Evolutionary conservation across 2,329 filamentous ascomycete genomes (phyloP).

Genomic region (Trichoderma lentiforme): DNA sequence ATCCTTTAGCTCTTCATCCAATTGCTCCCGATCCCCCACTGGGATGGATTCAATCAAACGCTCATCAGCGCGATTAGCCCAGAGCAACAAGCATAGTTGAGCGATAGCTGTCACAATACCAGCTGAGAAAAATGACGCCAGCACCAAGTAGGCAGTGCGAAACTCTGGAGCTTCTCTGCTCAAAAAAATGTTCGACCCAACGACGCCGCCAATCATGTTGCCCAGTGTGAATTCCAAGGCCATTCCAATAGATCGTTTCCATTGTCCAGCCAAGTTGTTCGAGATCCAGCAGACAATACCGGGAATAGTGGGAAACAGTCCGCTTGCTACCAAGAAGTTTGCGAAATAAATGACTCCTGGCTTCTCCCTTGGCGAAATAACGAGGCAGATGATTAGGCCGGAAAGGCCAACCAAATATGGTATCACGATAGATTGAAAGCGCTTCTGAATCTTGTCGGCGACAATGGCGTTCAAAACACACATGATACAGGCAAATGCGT

Average conservation of each 20-base stretch:
- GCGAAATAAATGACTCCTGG: background rate
- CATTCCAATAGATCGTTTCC: background rate
- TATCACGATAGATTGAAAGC: background rate
- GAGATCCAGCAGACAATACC: background rate
- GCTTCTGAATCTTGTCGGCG: background rate
- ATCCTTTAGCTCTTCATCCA: background rate
- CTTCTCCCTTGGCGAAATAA: background rate
- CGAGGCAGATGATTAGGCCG: background rate
- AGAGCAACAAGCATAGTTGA: background rate
- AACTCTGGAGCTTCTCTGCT: background rate
- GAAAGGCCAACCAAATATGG: background rate
- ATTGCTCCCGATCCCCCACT: background rate
- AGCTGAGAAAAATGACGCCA: background rate
- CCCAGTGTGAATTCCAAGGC: background rate
- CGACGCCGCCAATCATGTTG: background rate
- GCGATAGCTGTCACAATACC: background rate
- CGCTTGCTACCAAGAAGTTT: background rate
- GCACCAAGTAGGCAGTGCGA: background rate
- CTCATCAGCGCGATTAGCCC: background rate
- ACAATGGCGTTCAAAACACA: background rate
- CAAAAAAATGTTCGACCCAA: background rate
- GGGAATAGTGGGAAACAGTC: background rate
- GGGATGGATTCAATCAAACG: background rate
- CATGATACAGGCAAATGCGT: background rate
- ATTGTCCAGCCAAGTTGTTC: background rate